These are phyloP conservation scores for Metschnikowia picachoensis DNA, from an alignment of 805 yeast genomes.

Conservation along the genomic window DNA sequence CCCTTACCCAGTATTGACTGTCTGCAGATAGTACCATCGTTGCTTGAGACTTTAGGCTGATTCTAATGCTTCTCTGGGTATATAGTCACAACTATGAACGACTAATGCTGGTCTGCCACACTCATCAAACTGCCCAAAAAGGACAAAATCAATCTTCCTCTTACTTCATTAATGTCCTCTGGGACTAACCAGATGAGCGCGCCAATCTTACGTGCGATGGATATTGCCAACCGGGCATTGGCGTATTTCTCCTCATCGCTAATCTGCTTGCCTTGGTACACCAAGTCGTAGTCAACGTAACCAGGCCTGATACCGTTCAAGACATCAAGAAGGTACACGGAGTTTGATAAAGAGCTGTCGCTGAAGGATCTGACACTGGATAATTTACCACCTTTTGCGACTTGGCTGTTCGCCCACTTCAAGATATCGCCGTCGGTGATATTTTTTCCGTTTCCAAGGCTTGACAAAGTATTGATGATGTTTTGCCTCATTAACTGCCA, in stretches of 20 bases:
- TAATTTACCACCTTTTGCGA: constrained; percentile 76
- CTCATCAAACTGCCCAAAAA: constrained; percentile 93
- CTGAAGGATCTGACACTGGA: constrained; percentile 76
- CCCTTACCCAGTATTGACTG: too few species aligned
- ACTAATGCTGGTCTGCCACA: constrained; percentile 19
- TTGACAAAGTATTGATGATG: constrained; percentile 76
- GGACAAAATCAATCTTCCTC: constrained; percentile 88
- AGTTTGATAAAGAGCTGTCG: constrained; percentile 72
- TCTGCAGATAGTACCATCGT: too few species aligned
- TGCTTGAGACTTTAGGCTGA: too few species aligned
- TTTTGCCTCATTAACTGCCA: constrained; percentile 99
- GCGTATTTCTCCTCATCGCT: constrained; percentile 82
- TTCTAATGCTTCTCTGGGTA: not conserved
- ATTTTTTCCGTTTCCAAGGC: constrained; percentile 64
- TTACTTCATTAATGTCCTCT: constrained; percentile 96
- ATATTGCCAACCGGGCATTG: constrained; percentile 94
- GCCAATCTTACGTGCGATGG: constrained; percentile 96
- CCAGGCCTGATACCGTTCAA: constrained; percentile 95
- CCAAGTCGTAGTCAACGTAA: constrained; percentile 93
- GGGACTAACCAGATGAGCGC: constrained; percentile 99
- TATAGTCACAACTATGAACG: too few species aligned
- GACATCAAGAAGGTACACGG: constrained; percentile 82
- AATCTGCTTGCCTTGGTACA: constrained; percentile 62
- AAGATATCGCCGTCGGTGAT: constrained; percentile 82
- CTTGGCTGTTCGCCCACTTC: constrained; percentile 91